phyloP scores from a whole-genome alignment of 2,329 filamentous ascomycete genomes.

The Cercospora zeae-maydis region DNA sequence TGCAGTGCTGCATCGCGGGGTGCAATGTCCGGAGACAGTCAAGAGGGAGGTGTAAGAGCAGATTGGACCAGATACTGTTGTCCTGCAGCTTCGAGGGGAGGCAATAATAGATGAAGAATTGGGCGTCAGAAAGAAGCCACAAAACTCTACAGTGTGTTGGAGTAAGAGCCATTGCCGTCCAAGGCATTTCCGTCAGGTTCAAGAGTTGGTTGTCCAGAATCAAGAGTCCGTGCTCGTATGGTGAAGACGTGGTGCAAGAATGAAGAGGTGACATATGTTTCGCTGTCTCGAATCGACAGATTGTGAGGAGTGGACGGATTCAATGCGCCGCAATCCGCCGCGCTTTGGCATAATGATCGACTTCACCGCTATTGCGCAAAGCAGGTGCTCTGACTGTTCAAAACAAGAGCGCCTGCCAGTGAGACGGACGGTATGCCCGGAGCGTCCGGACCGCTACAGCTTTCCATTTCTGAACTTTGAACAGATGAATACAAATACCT shows the following conservation, averaged over 20 bases:
- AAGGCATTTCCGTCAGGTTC: slow-evolving; percentile 5
- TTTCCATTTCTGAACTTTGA: background rate
- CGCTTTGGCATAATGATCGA: background rate
- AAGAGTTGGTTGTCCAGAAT: slow-evolving; percentile 6
- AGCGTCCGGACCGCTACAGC: background rate
- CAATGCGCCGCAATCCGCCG: background rate
- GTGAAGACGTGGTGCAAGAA: slow-evolving; percentile 15
- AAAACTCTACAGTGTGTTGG: slow-evolving; percentile 24
- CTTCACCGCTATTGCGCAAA: background rate
- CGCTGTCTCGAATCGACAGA: background rate
- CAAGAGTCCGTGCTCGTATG: slow-evolving; percentile 1
- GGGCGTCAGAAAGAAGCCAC: slow-evolving; percentile 30
- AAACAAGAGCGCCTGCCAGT: background rate
- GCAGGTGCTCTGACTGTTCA: background rate
- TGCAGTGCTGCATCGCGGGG: background rate
- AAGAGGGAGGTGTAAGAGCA: background rate
- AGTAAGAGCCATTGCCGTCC: slow-evolving; percentile 22
- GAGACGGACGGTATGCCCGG: background rate
- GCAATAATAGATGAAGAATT: slow-evolving; percentile 21
- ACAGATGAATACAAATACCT: background rate
- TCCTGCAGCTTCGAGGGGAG: background rate
- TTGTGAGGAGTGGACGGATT: background rate
- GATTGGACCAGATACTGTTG: slow-evolving; percentile 2
- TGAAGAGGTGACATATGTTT: slow-evolving; percentile 13
- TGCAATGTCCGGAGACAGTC: background rate